Conservation (phyloP, 1,284 basidiomycete species). For the Puccinia horiana region DNA sequence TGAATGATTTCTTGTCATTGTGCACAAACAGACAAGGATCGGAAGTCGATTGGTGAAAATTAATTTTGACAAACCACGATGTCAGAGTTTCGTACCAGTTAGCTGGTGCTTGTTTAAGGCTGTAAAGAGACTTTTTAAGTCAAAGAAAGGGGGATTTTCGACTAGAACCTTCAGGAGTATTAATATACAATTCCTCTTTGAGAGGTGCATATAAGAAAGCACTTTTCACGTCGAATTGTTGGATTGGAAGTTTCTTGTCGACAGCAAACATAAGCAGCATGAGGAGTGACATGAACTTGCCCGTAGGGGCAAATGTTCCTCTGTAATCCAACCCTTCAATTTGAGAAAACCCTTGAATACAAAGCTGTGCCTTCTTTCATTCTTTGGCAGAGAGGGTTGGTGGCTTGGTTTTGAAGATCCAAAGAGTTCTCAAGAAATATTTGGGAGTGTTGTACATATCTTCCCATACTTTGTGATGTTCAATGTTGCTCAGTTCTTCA, state of each 20-base stretch:
- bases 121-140: not conserved
- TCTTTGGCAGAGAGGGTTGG: not conserved
- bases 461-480: not conserved
- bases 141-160: not conserved
- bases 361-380: not conserved
- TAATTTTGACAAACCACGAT: not conserved
- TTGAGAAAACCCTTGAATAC: conserved; percentile 4
- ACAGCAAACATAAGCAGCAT: not conserved
- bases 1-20: not conserved
- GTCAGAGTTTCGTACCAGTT: conserved; percentile 3
- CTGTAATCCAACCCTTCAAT: not conserved
- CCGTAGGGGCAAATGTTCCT: not conserved
- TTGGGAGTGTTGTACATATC: not conserved
- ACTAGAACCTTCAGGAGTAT: not conserved
- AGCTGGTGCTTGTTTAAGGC: not conserved
- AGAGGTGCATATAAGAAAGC: conserved; percentile 7
- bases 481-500: not conserved
- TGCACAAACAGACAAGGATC: not conserved
- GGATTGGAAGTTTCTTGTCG: not conserved
- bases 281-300: not conserved
- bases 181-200: not conserved
- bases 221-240: conserved; percentile 14
- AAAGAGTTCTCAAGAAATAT: not conserved
- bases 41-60: not conserved
- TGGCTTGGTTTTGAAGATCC: conserved; percentile 20